phyloP scores from a whole-genome alignment of 2,329 filamentous ascomycete species.

The Beauveria sp. region DNA sequence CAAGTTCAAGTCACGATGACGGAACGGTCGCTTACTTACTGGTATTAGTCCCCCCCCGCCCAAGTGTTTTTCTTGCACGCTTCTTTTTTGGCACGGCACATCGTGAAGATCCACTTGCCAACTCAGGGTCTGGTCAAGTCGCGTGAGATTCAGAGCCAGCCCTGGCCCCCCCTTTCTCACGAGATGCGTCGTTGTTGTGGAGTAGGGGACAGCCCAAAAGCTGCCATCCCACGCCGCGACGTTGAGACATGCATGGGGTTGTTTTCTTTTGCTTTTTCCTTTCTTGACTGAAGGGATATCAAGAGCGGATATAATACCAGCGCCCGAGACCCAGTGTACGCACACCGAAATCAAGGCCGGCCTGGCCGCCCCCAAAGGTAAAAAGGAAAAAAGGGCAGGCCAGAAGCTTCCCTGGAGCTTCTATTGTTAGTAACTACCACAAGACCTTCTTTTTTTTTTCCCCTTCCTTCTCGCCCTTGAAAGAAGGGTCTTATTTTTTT shows the following conservation, averaged over 20 bases:
- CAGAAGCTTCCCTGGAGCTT: conserved; percentile 8
- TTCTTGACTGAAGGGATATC: neutral
- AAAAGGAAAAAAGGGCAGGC: neutral
- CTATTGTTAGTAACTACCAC: conserved; percentile 3
- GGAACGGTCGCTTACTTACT: too few relatives aligned
- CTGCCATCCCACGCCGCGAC: neutral
- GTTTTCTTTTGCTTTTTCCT: neutral
- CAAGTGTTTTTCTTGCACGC: too few relatives aligned
- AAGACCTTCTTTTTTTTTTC: neutral
- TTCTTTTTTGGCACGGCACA: neutral
- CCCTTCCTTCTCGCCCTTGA: neutral
- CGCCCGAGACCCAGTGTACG: neutral
- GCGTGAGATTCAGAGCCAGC: neutral
- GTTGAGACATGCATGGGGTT: conserved; percentile 2
- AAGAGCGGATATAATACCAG: neutral
- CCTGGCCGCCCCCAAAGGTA: neutral
- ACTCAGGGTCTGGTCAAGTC: conserved; percentile 5
- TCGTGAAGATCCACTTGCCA: neutral
- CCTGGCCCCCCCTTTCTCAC: too few relatives aligned
- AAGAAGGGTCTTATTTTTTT: neutral
- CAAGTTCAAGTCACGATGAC: neutral
- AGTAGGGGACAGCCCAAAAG: neutral
- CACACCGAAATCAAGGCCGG: neutral
- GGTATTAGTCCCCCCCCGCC: too few relatives aligned
- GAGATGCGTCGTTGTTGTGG: neutral